Conservation (phyloP, 2,329 filamentous ascomycete species). For the Colletotrichum limetticola region DNA sequence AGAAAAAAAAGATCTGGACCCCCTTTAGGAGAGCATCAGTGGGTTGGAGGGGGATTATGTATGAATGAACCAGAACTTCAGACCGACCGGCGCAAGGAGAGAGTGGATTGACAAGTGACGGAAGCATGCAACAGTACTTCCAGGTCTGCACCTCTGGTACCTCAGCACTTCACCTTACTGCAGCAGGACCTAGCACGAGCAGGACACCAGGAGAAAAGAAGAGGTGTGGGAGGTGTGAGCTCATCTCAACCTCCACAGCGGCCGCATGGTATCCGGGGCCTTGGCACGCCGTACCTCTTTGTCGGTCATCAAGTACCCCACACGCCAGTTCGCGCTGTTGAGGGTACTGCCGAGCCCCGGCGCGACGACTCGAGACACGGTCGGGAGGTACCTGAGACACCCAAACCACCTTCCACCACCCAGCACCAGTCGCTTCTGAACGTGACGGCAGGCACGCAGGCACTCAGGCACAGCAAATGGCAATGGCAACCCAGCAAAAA, state of each 20-base stretch:
- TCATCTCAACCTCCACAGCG: constrained; percentile 26
- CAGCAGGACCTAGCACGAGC: too few species aligned
- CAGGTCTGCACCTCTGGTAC: too few species aligned
- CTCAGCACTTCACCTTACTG: not conserved
- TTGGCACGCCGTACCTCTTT: constrained; percentile 15
- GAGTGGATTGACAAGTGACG: constrained; percentile 33
- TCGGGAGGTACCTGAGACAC: constrained; percentile 23
- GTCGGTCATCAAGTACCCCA: not conserved
- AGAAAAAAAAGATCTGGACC: not conserved
- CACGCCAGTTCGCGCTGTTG: not conserved
- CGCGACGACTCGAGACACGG: constrained; percentile 1
- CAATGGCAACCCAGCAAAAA: not conserved
- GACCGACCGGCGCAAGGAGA: constrained; percentile 21
- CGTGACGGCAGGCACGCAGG: constrained; percentile 13
- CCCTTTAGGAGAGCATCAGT: constrained; percentile 6
- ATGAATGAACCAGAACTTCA: constrained; percentile 27
- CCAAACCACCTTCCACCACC: constrained; percentile 2
- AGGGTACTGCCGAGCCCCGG: constrained; percentile 17
- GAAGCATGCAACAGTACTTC: constrained; percentile 26
- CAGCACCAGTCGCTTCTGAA: constrained; percentile 32
- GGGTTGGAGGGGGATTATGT: constrained; percentile 34
- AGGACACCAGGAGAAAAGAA: constrained; percentile 13
- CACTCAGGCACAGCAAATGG: not conserved
- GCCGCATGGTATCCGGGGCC: constrained; percentile 15
- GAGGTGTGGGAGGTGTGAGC: constrained; percentile 29